Evolutionary conservation across 1,284 basidiomycete species (phyloP).

Genomic region (Ceratorhiza oryzae-sativae): DNA sequence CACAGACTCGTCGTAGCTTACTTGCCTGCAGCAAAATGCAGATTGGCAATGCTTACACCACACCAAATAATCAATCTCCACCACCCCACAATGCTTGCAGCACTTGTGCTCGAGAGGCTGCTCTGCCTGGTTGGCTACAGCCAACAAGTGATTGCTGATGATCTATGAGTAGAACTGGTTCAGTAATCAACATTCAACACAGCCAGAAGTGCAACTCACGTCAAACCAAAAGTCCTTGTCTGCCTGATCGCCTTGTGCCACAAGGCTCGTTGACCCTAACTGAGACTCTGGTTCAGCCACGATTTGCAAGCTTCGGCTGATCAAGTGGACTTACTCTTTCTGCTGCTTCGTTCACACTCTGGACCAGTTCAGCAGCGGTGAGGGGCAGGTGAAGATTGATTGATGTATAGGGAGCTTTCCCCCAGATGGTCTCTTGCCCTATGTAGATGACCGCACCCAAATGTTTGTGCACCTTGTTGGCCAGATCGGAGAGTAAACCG

Average conservation of each 20-base stretch:
- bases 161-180: too few species aligned
- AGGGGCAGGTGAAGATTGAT: background rate
- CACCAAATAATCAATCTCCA: background rate
- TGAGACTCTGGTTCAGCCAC: background rate
- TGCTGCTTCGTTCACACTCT: background rate
- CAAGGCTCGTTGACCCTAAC: background rate
- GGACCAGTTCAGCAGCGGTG: background rate
- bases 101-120: background rate
- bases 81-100: background rate
- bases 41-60: background rate
- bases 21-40: background rate
- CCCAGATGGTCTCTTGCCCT: background rate
- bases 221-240: conserved; percentile 25
- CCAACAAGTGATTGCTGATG: background rate
- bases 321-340: background rate
- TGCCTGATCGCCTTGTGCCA: background rate
- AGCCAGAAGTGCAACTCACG: too few species aligned
- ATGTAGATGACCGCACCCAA: conserved; percentile 5
- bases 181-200: too few species aligned
- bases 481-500: background rate
- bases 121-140: background rate
- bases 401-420: background rate
- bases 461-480: background rate
- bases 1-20: background rate
- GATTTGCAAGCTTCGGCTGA: background rate